A percentile compares a stretch with the other conserved stretches of the same genome.
Evolutionary conservation across 768 basidiomycete genomes (phyloP).

Genomic region (Macrolepiota albuminosa): DNA sequence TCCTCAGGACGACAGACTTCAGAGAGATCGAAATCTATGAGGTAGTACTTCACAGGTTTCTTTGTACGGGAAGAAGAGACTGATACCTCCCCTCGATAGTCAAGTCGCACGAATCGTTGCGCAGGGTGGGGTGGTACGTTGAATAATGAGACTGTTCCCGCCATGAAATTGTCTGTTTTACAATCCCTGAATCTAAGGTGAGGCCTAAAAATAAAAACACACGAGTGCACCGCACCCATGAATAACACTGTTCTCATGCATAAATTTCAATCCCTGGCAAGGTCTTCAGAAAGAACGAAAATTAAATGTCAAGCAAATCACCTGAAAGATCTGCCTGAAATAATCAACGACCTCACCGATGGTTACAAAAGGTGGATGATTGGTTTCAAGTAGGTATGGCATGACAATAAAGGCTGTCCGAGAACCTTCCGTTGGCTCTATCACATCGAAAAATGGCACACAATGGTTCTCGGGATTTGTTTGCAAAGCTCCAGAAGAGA

Average conservation of each 20-base stretch:
- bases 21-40: constrained; percentile 28
- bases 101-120: background rate
- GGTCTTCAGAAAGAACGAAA: background rate
- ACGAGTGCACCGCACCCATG: background rate
- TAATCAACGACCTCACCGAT: background rate
- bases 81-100: background rate
- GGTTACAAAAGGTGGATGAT: background rate
- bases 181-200: background rate
- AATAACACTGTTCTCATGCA: background rate
- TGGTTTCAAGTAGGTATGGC: background rate
- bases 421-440: background rate
- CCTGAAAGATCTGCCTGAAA: background rate
- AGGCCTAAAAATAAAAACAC: background rate
- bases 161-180: background rate
- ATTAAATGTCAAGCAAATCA: background rate
- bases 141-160: background rate
- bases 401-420: background rate
- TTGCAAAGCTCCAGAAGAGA: background rate
- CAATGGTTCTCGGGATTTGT: background rate
- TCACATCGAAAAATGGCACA: background rate
- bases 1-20: constrained; percentile 20
- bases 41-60: constrained; percentile 22
- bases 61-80: constrained; percentile 15
- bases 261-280: background rate
- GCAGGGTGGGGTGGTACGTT: background rate